These are phyloP conservation scores for Neoascochyta sp. DNA, from an alignment of 2,329 filamentous ascomycete genomes.

Conservation along the genomic window DNA sequence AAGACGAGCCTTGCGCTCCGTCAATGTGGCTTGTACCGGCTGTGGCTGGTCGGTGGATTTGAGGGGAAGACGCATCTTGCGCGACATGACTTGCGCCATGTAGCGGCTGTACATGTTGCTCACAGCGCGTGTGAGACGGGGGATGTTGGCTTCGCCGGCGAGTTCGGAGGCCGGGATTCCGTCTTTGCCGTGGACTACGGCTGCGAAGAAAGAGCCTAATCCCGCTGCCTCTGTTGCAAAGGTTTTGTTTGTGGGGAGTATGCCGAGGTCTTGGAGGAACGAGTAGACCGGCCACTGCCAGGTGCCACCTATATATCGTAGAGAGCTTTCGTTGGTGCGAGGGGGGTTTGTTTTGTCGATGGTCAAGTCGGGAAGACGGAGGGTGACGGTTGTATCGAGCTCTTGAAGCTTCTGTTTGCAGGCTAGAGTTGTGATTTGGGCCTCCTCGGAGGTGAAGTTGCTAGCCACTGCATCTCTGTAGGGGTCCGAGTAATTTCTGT, in stretches of 20 bases:
- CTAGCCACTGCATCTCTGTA: too few relatives aligned
- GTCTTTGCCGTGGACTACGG: neutral
- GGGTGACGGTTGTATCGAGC: neutral
- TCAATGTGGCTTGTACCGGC: neutral
- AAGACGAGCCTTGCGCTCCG: neutral
- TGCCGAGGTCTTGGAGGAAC: neutral
- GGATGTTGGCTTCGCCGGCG: neutral
- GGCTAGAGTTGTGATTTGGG: constrained; percentile 1
- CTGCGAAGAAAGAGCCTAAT: neutral
- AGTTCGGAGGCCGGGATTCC: neutral
- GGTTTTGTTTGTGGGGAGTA: neutral
- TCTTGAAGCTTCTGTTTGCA: neutral
- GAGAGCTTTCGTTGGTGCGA: neutral
- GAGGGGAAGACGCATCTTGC: neutral
- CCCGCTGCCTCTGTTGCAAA: neutral
- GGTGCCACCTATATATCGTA: neutral
- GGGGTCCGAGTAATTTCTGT: too few relatives aligned
- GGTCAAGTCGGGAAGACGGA: neutral
- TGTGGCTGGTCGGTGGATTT: neutral
- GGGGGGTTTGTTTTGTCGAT: neutral
- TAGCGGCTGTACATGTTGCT: neutral
- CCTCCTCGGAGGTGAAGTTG: neutral
- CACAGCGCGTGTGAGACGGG: neutral
- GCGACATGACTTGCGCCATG: constrained; percentile 1
- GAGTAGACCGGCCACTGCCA: neutral